Evolutionary conservation across 1,284 basidiomycete species (phyloP).

Genomic region (Mycosarcoma maydis): DNA sequence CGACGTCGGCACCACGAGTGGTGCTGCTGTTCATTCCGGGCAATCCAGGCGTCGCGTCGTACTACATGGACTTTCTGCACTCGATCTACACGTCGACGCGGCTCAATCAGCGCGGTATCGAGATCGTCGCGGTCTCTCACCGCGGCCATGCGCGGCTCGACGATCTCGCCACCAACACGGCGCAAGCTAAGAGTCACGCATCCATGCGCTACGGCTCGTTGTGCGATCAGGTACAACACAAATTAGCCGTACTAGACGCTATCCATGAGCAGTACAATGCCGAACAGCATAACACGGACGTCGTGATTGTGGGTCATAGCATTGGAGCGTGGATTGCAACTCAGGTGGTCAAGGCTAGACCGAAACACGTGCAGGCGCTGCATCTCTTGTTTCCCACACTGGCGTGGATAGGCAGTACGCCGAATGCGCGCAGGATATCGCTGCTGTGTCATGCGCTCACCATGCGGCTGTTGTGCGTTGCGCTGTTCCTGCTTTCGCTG

Average conservation of each 20-base stretch:
- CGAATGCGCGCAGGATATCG: conserved; percentile 42
- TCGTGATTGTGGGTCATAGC: conserved; percentile 52
- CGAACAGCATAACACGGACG: conserved; percentile 10
- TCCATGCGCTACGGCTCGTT: conserved; percentile 35
- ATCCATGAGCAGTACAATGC: conserved; percentile 24
- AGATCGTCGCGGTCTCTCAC: conserved; percentile 53
- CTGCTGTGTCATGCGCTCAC: conserved; percentile 25
- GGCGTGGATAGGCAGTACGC: conserved; percentile 47
- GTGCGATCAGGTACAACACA: conserved; percentile 51
- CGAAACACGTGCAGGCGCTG: conserved; percentile 32
- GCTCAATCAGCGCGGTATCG: conserved; percentile 13
- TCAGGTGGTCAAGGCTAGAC: conserved; percentile 35
- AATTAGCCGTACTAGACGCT: conserved; percentile 44
- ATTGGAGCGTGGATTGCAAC: conserved; percentile 55
- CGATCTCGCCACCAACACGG: conserved; percentile 8
- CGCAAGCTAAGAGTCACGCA: conserved; percentile 28
- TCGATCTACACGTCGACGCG: conserved; percentile 19
- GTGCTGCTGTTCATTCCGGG: conserved; percentile 57
- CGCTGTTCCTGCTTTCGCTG: conserved; percentile 41
- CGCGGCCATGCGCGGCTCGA: conserved; percentile 51
- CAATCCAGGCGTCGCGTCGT: conserved; percentile 52
- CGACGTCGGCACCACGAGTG: conserved; percentile 20
- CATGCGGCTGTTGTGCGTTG: conserved; percentile 23
- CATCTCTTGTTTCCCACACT: conserved; percentile 57
- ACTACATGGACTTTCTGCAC: conserved; percentile 53